Percentiles rank a stretch among this genome's conserved stretches.
Evolutionary conservation across 805 yeast species (phyloP).

Genomic region (Candida ponderosae): DNA sequence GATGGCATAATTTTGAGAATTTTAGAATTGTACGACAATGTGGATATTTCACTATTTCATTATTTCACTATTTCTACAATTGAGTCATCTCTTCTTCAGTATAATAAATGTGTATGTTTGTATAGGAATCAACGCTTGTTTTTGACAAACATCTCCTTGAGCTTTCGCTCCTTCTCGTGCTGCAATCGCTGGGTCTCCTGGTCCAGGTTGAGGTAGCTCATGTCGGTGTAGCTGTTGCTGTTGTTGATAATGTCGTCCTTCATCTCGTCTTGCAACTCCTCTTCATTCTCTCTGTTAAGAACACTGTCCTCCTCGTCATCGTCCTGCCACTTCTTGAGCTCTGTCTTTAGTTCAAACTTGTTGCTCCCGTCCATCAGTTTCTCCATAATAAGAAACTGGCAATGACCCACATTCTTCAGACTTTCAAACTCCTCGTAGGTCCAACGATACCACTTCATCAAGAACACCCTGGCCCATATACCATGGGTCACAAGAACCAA

Average conservation of each 20-base stretch:
- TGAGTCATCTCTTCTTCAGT: no score
- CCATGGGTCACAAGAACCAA: constrained; percentile 88
- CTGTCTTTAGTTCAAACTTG: constrained; percentile 52
- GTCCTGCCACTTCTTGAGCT: constrained; percentile 63
- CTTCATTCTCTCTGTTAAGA: constrained; percentile 1
- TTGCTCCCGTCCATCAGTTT: constrained; percentile 33
- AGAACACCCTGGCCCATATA: constrained; percentile 85
- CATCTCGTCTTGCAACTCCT: constrained; percentile 11
- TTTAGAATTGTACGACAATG: no score
- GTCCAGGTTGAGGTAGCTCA: constrained; percentile 6
- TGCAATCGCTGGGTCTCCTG: constrained; percentile 23
- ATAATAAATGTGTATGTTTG: no score
- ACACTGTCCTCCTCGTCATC: constrained; percentile 22
- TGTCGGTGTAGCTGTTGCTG: constrained; percentile 17
- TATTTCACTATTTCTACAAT: no score
- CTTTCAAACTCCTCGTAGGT: constrained; percentile 82
- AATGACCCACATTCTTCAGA: constrained; percentile 76
- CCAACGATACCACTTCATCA: constrained; percentile 96
- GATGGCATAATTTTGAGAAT: no score
- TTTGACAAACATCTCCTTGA: constrained; percentile 31
- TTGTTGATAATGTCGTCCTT: constrained; percentile 16
- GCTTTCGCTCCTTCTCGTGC: constrained; percentile 32
- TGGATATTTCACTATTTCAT: no score
- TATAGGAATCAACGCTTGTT: no score
- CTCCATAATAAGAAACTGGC: constrained; percentile 77